Conservation (phyloP, 1,284 basidiomycete species). For the Golubevia pallescens region DNA sequence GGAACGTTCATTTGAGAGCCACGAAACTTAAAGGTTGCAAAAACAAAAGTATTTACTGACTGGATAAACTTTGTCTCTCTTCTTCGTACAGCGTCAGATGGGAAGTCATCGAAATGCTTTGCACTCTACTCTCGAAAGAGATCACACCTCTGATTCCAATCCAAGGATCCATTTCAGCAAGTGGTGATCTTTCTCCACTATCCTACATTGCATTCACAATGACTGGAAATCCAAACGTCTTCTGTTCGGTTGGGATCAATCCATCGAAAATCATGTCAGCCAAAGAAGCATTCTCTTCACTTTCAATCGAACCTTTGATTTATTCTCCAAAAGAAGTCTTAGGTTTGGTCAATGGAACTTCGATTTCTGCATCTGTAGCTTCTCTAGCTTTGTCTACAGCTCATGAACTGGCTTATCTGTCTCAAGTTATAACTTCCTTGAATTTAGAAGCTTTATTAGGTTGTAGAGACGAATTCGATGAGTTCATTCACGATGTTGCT, state of each 20-base stretch:
- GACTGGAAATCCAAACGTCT: slow-evolving; percentile 38
- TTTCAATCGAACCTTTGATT: not conserved
- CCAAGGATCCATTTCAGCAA: slow-evolving; percentile 38
- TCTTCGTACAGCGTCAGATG: slow-evolving; percentile 23
- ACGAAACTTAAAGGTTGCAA: too few relatives aligned
- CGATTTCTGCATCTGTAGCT: slow-evolving; percentile 40
- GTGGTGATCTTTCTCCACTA: slow-evolving; percentile 42
- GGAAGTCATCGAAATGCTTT: slow-evolving; percentile 37
- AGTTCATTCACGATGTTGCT: slow-evolving; percentile 44
- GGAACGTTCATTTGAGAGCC: too few relatives aligned
- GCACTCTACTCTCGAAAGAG: slow-evolving; percentile 28
- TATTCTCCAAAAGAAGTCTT: slow-evolving; percentile 6
- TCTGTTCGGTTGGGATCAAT: slow-evolving; percentile 23
- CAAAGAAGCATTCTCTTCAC: slow-evolving; percentile 28
- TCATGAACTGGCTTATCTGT: slow-evolving; percentile 32
- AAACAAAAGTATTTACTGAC: too few relatives aligned
- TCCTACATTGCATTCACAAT: slow-evolving; percentile 43
- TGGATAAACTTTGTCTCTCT: too few relatives aligned
- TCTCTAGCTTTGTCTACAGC: slow-evolving; percentile 35
- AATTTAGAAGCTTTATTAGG: slow-evolving; percentile 45
- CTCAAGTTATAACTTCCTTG: slow-evolving; percentile 44
- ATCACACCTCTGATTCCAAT: slow-evolving; percentile 42
- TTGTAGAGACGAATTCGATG: slow-evolving; percentile 37
- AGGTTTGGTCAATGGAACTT: slow-evolving; percentile 44
- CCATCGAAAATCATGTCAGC: slow-evolving; percentile 23